Evolutionary conservation across 116 monocot species (phyloP).

Genomic region (Posidonia oceanica): DNA sequence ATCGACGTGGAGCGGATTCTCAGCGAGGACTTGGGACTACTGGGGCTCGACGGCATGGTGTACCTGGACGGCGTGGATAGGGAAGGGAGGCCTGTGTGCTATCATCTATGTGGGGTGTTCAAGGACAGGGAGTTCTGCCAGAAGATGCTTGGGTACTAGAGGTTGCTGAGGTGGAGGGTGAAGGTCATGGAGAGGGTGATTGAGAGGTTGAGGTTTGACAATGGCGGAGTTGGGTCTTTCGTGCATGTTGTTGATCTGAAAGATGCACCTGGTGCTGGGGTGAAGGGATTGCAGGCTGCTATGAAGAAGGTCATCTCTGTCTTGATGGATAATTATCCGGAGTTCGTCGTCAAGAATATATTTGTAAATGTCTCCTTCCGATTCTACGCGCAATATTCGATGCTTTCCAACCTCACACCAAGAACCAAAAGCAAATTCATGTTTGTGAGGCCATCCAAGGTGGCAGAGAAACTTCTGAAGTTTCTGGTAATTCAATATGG

Average conservation of each 20-base stretch:
- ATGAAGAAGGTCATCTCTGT: conserved; percentile 21
- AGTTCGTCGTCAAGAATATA: conserved; percentile 33
- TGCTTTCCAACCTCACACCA: neutral
- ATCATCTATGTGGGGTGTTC: conserved; percentile 29
- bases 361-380: conserved; percentile 71
- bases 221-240: conserved; percentile 18
- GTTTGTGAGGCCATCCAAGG: too few relatives aligned
- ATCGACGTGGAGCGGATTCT: conserved; percentile 21
- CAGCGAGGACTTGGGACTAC: conserved; percentile 16
- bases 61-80: conserved; percentile 35
- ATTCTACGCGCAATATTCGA: conserved; percentile 18
- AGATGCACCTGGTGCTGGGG: conserved; percentile 15
- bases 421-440: too few relatives aligned
- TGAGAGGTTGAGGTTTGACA: conserved; percentile 4
- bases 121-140: conserved; percentile 23
- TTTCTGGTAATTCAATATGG: conserved; percentile 67
- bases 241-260: conserved; percentile 59
- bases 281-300: conserved; percentile 40
- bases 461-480: too few relatives aligned
- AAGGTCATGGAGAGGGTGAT: conserved; percentile 25
- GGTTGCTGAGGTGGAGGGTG: conserved; percentile 59
- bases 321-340: conserved; percentile 68
- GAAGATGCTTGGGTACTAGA: conserved; percentile 21
- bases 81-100: conserved; percentile 50
- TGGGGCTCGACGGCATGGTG: conserved; percentile 18